phyloP scores from a whole-genome alignment of 768 basidiomycete genomes.

The Rhodosporidiobolus odoratus region DNA sequence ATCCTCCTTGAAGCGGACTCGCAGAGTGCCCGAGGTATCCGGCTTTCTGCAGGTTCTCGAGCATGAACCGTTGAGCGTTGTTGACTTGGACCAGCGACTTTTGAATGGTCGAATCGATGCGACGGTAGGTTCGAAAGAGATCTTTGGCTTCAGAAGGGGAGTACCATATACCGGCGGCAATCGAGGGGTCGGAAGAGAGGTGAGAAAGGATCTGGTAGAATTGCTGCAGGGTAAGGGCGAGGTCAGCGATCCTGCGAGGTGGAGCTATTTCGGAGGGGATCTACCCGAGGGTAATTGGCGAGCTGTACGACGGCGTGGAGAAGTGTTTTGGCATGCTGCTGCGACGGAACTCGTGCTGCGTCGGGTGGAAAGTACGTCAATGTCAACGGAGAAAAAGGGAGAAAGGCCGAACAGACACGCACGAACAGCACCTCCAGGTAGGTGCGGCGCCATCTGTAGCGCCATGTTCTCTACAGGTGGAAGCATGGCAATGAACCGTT shows the following conservation, averaged over 20 bases:
- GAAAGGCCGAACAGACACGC: neutral
- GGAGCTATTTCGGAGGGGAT: neutral
- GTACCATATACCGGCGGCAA: neutral
- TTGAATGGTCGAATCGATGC: neutral
- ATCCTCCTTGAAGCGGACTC: neutral
- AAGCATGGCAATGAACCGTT: neutral
- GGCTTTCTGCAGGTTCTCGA: too few species aligned
- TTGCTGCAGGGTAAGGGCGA: neutral
- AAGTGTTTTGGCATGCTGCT: slow-evolving; percentile 7
- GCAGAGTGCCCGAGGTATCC: neutral
- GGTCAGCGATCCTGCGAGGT: neutral
- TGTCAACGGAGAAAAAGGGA: neutral
- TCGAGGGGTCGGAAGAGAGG: neutral
- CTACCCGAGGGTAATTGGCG: neutral
- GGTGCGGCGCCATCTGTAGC: neutral
- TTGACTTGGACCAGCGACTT: neutral
- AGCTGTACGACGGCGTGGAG: neutral
- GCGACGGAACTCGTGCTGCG: neutral
- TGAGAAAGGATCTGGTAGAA: neutral
- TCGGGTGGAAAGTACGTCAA: neutral
- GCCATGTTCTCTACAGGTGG: neutral
- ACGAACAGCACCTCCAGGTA: neutral
- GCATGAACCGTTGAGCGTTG: neutral
- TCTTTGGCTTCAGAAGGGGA: neutral
- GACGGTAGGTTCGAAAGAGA: slow-evolving; percentile 14